These are phyloP conservation scores for Coemansia sp. DNA, from an alignment of 192 early-diverging fungal genomes.

Conservation along the genomic window DNA sequence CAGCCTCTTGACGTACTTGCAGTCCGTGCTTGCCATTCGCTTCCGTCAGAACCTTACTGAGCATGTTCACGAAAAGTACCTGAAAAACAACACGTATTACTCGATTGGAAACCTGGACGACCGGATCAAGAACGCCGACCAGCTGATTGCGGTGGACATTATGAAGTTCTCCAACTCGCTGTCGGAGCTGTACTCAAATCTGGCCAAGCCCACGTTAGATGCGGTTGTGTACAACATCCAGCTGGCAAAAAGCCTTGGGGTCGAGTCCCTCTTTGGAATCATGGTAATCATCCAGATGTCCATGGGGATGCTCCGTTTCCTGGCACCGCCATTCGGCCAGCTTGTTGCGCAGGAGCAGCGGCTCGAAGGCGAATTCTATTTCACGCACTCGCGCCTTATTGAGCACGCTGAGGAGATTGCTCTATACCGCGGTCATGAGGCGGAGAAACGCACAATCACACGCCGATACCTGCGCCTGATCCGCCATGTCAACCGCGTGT, in stretches of 20 bases:
- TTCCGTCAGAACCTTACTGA: slow-evolving; percentile 88
- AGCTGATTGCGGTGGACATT: slow-evolving; percentile 88
- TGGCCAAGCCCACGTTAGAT: slow-evolving; percentile 95
- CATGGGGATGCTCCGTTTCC: slow-evolving; percentile 72
- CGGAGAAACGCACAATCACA: slow-evolving; percentile 84
- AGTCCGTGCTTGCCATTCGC: slow-evolving; percentile 74
- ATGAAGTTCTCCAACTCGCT: slow-evolving; percentile 88
- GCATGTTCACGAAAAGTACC: slow-evolving; percentile 84
- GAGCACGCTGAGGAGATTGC: slow-evolving; percentile 98
- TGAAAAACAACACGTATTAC: slow-evolving; percentile 92
- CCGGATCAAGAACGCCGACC: slow-evolving; percentile 88
- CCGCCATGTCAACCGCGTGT: slow-evolving; percentile 85
- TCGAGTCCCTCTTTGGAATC: slow-evolving; percentile 81
- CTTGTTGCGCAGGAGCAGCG: slow-evolving; percentile 91
- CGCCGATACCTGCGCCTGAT: slow-evolving; percentile 78
- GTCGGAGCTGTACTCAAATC: slow-evolving; percentile 88
- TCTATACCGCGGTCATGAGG: slow-evolving; percentile 80
- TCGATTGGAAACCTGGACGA: slow-evolving; percentile 92
- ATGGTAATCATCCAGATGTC: slow-evolving; percentile 79
- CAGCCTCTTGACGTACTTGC: slow-evolving; percentile 81
- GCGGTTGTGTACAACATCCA: slow-evolving; percentile 91
- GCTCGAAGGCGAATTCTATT: slow-evolving; percentile 93
- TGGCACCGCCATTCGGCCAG: slow-evolving; percentile 96
- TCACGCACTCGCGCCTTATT: slow-evolving; percentile 90
- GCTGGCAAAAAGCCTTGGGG: slow-evolving; percentile 82